Percentiles rank a stretch among this genome's conserved stretches.
Conservation (phyloP, 2,329 filamentous ascomycete species). For the Whalleya microplaca region DNA sequence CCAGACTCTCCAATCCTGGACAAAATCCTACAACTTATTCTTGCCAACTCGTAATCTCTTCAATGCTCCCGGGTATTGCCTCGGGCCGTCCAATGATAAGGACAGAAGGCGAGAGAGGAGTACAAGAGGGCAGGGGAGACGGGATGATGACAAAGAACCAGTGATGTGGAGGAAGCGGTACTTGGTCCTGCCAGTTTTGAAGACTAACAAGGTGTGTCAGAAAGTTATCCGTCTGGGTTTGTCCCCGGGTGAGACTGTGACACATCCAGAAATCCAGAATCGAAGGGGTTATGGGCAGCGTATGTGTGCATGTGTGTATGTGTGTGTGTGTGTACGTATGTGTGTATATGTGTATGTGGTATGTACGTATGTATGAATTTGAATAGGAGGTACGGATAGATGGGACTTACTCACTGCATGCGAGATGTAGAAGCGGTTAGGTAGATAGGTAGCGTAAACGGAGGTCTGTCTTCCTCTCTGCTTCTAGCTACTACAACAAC, state of each 20-base stretch:
- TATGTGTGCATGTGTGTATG: not conserved
- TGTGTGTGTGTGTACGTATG: not conserved
- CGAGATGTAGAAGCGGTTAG: not conserved
- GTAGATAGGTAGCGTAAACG: not conserved
- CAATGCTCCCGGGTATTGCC: conserved; percentile 4
- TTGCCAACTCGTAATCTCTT: conserved; percentile 18
- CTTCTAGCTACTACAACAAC: not conserved
- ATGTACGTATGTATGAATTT: not conserved
- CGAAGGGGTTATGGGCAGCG: not conserved
- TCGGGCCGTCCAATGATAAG: not conserved
- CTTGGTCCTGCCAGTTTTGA: not conserved
- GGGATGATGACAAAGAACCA: not conserved
- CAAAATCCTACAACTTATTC: conserved; percentile 14
- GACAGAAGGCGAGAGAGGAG: not conserved
- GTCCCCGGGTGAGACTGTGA: not conserved
- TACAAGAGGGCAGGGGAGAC: not conserved
- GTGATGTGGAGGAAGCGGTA: not conserved
- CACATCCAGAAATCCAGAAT: not conserved
- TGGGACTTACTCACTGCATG: not conserved
- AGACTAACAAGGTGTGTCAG: not conserved
- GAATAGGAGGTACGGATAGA: not conserved
- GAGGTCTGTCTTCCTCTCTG: not conserved
- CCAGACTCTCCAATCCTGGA: conserved; percentile 19
- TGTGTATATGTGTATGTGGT: not conserved
- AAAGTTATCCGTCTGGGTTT: not conserved